Base-by-base conservation (phyloP, 805 yeast genomes). In the Saccharomycopsis vini region DNA sequence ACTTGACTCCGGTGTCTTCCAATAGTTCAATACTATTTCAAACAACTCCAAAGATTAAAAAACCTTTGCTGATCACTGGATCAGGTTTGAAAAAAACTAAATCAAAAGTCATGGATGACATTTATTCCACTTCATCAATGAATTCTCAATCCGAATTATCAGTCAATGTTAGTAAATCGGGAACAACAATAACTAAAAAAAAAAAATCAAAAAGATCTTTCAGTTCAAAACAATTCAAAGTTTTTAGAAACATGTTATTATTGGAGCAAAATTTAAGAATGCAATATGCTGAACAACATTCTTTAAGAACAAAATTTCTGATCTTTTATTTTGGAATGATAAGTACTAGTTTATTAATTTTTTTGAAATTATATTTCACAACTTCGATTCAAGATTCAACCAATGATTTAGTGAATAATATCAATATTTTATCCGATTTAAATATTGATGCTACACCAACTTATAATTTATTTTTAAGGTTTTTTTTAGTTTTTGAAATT, bases 221-320 rank as follows among this genome's bases (percentile, higher is more conserved):
- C 30, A 41, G 35, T 24, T 43, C 48, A 3, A 40, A 43, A 21
- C 50, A 49, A 29, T 49, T 49, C 40, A 80, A 81, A 66, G 78
- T 87, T 13, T 86, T 81, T 59, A 72, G 94, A 38, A 88, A 90
- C 58, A 62, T 92, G 52, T 65, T 90, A 39, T 81, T 90, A 13
- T 61, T 89, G 42, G 98, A 90, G 60, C 95, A 89, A 56, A 79
- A 86, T 43, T 66, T 92, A 40, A 71, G 97, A 32, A 79, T 74
- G 48, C 97, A 90, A 62, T 83, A 81, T 39, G 65, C 71, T n/a
- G 80, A 77, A 43, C 89, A 87, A 57, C 73, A 77, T 43, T 64
- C 72, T 5, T 63, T 87, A 46, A 69, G 94, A 50, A 58, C 64
- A 53, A 63, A 67, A 35, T 69, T 65, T 46, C 63, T 70, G 2